A percentile compares a stretch with the other conserved stretches of the same genome.
phyloP scores from a whole-genome alignment of 116 monocot genomes.

The Thalassia testudinum region DNA sequence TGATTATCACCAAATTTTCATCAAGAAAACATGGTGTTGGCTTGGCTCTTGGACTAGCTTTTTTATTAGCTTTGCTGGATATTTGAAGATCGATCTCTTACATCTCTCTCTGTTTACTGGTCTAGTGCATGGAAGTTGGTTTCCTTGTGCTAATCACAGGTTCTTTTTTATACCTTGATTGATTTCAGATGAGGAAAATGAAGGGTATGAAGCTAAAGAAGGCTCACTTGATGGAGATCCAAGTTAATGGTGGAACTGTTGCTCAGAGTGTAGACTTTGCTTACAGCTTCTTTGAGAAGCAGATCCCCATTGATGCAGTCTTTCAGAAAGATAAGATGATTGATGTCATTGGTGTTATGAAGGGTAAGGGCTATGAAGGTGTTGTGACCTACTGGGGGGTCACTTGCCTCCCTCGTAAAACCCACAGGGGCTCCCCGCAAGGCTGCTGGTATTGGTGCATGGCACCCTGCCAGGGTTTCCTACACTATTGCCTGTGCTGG shows the following conservation, averaged over 20 bases:
- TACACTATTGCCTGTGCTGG: conserved; percentile 11
- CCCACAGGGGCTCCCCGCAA: conserved; percentile 16
- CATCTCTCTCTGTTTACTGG: no score
- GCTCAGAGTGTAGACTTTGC: conserved; percentile 6
- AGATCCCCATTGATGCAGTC: conserved; percentile 7
- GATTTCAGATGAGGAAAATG: conserved; percentile 42
- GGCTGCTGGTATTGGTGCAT: conserved; percentile 19
- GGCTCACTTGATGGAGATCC: conserved; percentile 30
- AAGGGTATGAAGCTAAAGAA: conserved; percentile 37
- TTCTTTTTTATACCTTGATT: no score
- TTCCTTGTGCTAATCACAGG: no score
- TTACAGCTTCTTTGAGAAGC: conserved; percentile 9
- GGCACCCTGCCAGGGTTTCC: conserved; percentile 19
- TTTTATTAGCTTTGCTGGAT: no score
- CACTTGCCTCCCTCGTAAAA: conserved; percentile 14
- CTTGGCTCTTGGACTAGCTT: no score
- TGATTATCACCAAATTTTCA: no score
- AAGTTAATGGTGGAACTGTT: conserved; percentile 20
- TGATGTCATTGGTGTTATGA: conserved; percentile 25
- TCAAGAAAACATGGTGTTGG: no score
- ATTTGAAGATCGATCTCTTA: no score
- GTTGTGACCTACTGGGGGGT: conserved; percentile 27
- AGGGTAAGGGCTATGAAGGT: conserved; percentile 34
- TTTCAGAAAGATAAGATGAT: conserved; percentile 11
- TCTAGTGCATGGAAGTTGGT: no score